Evolutionary conservation across 1,284 basidiomycete genomes (phyloP).

Genomic region (Leccinum angustisporum): DNA sequence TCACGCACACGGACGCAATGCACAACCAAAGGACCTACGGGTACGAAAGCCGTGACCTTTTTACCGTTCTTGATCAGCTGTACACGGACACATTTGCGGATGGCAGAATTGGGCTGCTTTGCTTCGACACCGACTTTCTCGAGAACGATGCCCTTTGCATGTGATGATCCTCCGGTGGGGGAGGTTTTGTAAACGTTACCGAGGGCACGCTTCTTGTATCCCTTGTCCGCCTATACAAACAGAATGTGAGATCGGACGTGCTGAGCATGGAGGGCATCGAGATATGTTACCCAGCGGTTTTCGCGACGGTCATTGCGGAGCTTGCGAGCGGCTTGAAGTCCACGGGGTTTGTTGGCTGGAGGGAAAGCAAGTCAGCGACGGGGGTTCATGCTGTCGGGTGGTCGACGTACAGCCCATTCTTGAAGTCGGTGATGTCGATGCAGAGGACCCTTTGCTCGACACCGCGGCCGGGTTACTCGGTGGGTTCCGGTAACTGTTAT

Average conservation of each 20-base stretch:
- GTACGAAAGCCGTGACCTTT: conserved; percentile 92
- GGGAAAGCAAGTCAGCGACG: conserved; percentile 14
- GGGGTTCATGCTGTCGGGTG: conserved; percentile 6
- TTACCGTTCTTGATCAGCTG: conserved; percentile 99
- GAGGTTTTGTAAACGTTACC: conserved; percentile 99
- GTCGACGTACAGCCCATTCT: conserved; percentile 79
- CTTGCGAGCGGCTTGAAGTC: conserved; percentile 99
- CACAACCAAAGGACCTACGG: conserved; percentile 41
- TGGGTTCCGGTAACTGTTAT: conserved; percentile 32
- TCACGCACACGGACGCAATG: neutral
- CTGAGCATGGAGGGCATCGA: neutral
- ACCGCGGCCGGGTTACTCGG: conserved; percentile 14
- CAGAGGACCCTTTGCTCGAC: conserved; percentile 20
- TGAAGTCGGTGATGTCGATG: conserved; percentile 51
- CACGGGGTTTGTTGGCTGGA: conserved; percentile 95
- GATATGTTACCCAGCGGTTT: conserved; percentile 88
- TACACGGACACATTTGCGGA: conserved; percentile 99
- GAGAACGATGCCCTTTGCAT: conserved; percentile 99
- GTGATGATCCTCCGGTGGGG: conserved; percentile 98
- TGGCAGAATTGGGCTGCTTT: conserved; percentile 99
- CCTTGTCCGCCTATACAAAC: conserved; percentile 83
- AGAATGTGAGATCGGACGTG: conserved; percentile 13
- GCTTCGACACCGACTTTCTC: conserved; percentile 97
- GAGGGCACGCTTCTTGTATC: conserved; percentile 99
- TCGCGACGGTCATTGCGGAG: conserved; percentile 92